Evolutionary conservation across 495 filamentous ascomycete species (phyloP).

Genomic region (Trichoderma asperelloides): DNA sequence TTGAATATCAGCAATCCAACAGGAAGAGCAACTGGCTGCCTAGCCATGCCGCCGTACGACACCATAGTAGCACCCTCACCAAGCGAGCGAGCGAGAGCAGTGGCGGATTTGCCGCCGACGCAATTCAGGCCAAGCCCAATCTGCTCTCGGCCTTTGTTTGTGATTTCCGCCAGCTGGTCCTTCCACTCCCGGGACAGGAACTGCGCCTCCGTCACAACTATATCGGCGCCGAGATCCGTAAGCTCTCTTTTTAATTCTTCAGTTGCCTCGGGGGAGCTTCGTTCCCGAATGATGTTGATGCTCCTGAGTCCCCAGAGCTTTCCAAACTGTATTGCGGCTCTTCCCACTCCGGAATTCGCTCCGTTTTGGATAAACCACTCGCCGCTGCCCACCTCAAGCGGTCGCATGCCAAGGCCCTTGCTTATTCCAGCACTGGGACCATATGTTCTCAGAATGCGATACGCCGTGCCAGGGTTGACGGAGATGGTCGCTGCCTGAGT

Average conservation of each 20-base stretch:
- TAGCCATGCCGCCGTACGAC: slow-evolving; percentile 92
- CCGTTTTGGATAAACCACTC: slow-evolving; percentile 96
- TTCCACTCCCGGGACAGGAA: slow-evolving; percentile 52
- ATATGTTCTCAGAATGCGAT: slow-evolving; percentile 85
- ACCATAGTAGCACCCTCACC: slow-evolving; percentile 62
- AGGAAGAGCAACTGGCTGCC: slow-evolving; percentile 69
- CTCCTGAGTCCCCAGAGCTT: slow-evolving; percentile 75
- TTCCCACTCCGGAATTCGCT: slow-evolving; percentile 84
- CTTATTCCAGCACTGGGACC: slow-evolving; percentile 34
- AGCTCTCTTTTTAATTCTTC: slow-evolving; percentile 64
- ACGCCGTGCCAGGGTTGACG: slow-evolving; percentile 90
- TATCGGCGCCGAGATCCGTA: slow-evolving; percentile 59
- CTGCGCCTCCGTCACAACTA: slow-evolving; percentile 74
- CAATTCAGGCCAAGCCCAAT: slow-evolving; percentile 81
- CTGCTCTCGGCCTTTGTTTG: slow-evolving; percentile 55
- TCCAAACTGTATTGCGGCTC: slow-evolving; percentile 80
- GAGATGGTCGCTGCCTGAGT: slow-evolving; percentile 75
- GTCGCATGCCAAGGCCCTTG: slow-evolving; percentile 16
- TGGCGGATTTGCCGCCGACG: slow-evolving; percentile 80
- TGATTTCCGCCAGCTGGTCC: slow-evolving; percentile 54
- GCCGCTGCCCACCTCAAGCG: slow-evolving; percentile 38
- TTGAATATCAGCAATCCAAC: slow-evolving; percentile 84
- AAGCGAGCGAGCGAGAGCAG: slow-evolving; percentile 61
- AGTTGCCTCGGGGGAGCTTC: slow-evolving; percentile 52
- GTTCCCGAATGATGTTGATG: slow-evolving; percentile 73